A percentile compares a stretch with the other conserved stretches of the same genome.
Conservation (phyloP, 1,284 basidiomycete genomes). For the Pisolithus thermaeus region DNA sequence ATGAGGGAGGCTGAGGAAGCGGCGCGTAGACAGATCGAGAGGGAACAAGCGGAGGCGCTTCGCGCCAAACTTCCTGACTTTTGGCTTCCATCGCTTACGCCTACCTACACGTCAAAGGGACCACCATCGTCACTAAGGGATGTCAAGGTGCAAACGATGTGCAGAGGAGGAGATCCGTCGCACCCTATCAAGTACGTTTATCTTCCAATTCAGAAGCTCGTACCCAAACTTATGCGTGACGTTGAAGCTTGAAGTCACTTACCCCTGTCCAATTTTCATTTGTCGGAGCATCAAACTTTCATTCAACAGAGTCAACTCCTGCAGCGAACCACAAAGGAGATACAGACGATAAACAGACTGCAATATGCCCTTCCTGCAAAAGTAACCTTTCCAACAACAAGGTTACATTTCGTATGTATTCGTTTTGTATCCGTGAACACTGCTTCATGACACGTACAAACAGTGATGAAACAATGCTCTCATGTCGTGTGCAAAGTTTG, state of each 20-base stretch:
- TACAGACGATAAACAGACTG: slow-evolving; percentile 45
- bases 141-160: slow-evolving; percentile 82
- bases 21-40: slow-evolving; percentile 75
- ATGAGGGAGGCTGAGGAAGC: slow-evolving; percentile 79
- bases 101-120: slow-evolving; percentile 62
- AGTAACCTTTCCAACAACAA: slow-evolving; percentile 76
- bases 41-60: slow-evolving; percentile 78
- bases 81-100: slow-evolving; percentile 88
- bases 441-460: slow-evolving; percentile 1
- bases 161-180: slow-evolving; percentile 67
- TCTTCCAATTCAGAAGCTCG: background rate
- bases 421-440: background rate
- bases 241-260: slow-evolving; percentile 66
- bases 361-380: slow-evolving; percentile 88
- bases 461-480: slow-evolving; percentile 74
- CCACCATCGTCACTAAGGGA: slow-evolving; percentile 65
- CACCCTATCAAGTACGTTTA: slow-evolving; percentile 68
- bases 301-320: slow-evolving; percentile 39
- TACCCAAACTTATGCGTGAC: background rate
- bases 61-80: slow-evolving; percentile 90
- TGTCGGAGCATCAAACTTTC: slow-evolving; percentile 31
- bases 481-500: slow-evolving; percentile 88
- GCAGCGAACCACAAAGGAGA: slow-evolving; percentile 32
- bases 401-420: slow-evolving; percentile 59
- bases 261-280: slow-evolving; percentile 72